Conservation (phyloP, 306 rosid genomes). For the Urtica urens region DNA sequence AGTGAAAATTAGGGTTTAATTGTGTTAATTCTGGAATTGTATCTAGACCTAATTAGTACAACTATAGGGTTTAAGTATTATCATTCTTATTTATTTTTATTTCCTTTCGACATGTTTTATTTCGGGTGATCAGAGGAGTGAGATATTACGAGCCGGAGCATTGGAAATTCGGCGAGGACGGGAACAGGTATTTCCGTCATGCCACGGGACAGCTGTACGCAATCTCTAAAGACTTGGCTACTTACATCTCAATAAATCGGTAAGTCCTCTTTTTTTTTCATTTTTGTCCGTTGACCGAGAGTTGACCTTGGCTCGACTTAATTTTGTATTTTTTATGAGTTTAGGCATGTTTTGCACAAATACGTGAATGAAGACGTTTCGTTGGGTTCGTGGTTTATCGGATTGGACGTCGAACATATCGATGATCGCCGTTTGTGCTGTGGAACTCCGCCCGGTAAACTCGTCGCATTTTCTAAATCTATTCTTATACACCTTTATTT, state of each 20-base stretch:
- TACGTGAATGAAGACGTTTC: conserved; percentile 50
- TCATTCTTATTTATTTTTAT: no score
- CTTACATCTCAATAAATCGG: conserved; percentile 43
- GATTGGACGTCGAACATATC: conserved; percentile 47
- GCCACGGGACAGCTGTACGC: conserved; percentile 59
- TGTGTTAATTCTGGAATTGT: no score
- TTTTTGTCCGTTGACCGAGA: neutral
- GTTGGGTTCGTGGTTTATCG: conserved; percentile 47
- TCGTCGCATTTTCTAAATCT: no score
- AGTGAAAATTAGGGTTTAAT: no score
- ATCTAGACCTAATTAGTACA: no score
- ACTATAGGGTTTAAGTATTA: no score
- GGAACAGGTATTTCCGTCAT: conserved; percentile 54
- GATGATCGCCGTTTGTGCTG: conserved; percentile 57
- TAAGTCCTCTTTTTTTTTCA: conserved; percentile 14
- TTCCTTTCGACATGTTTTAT: neutral
- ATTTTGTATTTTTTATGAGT: conserved; percentile 7
- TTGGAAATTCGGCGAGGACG: conserved; percentile 55
- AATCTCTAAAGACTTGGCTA: conserved; percentile 40
- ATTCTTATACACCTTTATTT: neutral
- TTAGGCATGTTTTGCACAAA: conserved; percentile 46
- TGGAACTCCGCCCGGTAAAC: conserved; percentile 53
- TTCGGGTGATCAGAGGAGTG: conserved; percentile 39
- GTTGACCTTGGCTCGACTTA: neutral
- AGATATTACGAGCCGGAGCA: conserved; percentile 52